Percentiles rank a stretch among this genome's conserved stretches.
Evolutionary conservation across 2,329 filamentous ascomycete genomes (phyloP).

Genomic region (Colletotrichum sp.): DNA sequence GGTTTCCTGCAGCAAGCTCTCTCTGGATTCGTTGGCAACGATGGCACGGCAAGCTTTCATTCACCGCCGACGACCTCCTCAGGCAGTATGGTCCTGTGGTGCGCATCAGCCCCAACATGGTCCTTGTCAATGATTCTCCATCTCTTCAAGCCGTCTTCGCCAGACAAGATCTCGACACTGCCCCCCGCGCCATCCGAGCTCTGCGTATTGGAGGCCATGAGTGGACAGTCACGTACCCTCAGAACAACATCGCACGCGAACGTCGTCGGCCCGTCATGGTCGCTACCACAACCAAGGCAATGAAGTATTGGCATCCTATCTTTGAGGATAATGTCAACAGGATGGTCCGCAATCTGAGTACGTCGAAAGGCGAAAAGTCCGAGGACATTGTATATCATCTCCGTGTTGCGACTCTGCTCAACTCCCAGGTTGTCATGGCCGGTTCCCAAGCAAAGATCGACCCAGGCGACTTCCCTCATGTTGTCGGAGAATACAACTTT

Average conservation of each 20-base stretch:
- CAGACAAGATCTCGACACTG: constrained; percentile 22
- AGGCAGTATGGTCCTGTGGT: constrained; percentile 27
- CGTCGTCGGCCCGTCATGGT: constrained; percentile 25
- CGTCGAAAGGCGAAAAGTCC: not conserved
- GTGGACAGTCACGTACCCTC: constrained; percentile 24
- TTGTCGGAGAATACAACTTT: constrained; percentile 25
- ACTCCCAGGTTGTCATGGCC: not conserved
- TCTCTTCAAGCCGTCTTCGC: constrained; percentile 14
- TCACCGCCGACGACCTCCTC: constrained; percentile 18
- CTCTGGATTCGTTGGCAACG: constrained; percentile 23
- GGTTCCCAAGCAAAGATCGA: not conserved
- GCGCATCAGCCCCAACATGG: constrained; percentile 28
- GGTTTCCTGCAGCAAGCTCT: constrained; percentile 14
- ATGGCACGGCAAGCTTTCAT: constrained; percentile 23
- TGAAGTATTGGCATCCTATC: not conserved
- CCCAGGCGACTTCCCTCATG: constrained; percentile 11
- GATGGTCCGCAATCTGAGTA: not conserved
- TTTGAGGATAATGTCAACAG: not conserved
- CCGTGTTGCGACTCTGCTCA: not conserved
- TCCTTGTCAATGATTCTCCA: constrained; percentile 27
- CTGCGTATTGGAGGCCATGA: constrained; percentile 25
- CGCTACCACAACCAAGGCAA: constrained; percentile 21
- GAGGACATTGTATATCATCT: not conserved
- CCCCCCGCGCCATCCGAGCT: constrained; percentile 22
- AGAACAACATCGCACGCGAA: constrained; percentile 14